Base-by-base conservation (phyloP, 129 eudicot species). In the Silybum marianum region DNA sequence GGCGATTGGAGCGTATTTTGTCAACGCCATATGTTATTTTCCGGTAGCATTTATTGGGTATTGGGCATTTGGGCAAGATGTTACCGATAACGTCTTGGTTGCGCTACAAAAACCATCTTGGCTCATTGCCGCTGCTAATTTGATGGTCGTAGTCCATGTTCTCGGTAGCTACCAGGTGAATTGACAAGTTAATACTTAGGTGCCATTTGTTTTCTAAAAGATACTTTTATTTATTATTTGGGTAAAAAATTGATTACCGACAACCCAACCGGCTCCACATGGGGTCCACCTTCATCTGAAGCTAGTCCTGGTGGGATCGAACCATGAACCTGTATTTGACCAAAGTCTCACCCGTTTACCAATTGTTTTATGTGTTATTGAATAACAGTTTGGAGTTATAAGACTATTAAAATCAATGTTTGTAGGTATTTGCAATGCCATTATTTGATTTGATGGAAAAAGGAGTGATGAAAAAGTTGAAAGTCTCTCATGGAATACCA, bases 111-210 rank as follows among this genome's bases (percentile, higher is more conserved):
- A 79, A 71, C 99, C 97, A 1, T 69, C 88, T 3, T 95, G 97
- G 99, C 99, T 92, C 82, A 95, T 95, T 71, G 97, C 97, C 1
- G 86, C 97, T 16, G 99, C 99, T 71, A 92, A 95, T 83, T 71
- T 95, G 75, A 90, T 95, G 97, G 99, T 95, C 12, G 97, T 95
- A 14, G 87, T 95, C 72, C 99, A 95, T 87, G 99, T 95, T 83
- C 91, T 95, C 54, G 99, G 99, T 21, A 95, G 99, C 89, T 95
- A 89, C 82, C 94, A 89, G 91, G 97, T 90, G 24, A 38, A 24
- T n/a, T 72, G 7, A 32, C 25, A 71, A 18, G 6, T 16, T 38
- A 71, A 14, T 7, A 1, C 30, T 7, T 39, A 39, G 44, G 44
- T 39, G 44, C 1, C 16, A 4, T 34, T 23, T 14, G 24, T 16